phyloP scores from a whole-genome alignment of 108 stramenopile genomes.

The Cyclostephanos tholiformis region DNA sequence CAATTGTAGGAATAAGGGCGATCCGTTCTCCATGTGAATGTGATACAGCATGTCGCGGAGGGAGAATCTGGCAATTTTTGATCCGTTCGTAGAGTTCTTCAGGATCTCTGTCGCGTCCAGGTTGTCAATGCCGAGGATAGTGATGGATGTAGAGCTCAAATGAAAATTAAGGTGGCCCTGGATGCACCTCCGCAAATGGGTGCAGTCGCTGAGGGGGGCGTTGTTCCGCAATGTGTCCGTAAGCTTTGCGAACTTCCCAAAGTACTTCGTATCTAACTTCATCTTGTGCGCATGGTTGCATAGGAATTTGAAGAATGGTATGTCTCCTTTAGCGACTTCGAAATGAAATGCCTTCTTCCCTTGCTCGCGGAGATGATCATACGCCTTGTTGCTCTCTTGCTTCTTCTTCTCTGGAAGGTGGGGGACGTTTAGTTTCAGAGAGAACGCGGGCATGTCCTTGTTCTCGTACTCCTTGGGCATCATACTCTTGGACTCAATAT shows the following conservation, averaged over 20 bases:
- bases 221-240: neutral
- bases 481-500: neutral
- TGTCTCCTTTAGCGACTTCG: neutral
- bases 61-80: neutral
- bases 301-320: constrained; percentile 1
- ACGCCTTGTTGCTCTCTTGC: neutral
- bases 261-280: too few relatives aligned
- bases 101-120: constrained; percentile 6
- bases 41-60: neutral
- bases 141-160: constrained; percentile 1
- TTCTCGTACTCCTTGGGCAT: neutral
- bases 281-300: neutral
- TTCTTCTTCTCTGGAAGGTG: neutral
- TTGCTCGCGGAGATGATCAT: neutral
- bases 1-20: constrained; percentile 7
- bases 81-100: neutral
- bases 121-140: neutral
- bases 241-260: constrained; percentile 11
- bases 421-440: neutral
- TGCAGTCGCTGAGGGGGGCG: neutral
- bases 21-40: neutral
- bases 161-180: neutral
- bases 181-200: neutral
- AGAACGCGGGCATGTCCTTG: neutral
- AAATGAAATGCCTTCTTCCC: constrained; percentile 10